Evolutionary conservation across 352 stramenopile species (phyloP).

Genomic region (Globisporangium iwayamae): DNA sequence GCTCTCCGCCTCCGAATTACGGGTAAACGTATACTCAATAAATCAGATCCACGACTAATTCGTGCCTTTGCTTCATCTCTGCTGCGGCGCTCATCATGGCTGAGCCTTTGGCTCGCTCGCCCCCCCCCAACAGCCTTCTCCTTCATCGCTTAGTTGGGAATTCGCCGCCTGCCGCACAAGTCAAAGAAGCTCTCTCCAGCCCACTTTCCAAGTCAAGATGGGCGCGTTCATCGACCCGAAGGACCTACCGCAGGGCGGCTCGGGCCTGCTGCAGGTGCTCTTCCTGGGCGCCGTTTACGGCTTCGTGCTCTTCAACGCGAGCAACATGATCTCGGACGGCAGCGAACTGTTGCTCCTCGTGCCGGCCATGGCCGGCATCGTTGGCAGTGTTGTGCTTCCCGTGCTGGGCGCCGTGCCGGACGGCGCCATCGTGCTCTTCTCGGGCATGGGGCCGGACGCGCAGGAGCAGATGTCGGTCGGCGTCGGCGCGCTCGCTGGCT

Average conservation of each 20-base stretch:
- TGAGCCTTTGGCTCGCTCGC: neutral
- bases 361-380: constrained; percentile 92
- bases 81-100: neutral
- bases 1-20: neutral
- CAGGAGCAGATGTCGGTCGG: constrained; percentile 95
- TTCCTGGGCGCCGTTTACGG: constrained; percentile 96
- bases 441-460: constrained; percentile 90
- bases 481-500: constrained; percentile 97
- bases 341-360: constrained; percentile 97
- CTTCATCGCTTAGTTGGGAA: constrained; percentile 15
- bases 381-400: constrained; percentile 96
- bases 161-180: constrained; percentile 11
- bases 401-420: constrained; percentile 97
- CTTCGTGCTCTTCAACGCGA: constrained; percentile 96
- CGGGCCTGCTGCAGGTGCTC: constrained; percentile 86
- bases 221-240: constrained; percentile 87
- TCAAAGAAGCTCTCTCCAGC: neutral
- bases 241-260: constrained; percentile 69
- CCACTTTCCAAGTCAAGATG: constrained; percentile 3
- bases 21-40: neutral
- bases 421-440: constrained; percentile 97
- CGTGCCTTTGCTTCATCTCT: neutral
- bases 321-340: constrained; percentile 98
- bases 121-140: too few species aligned
- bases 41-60: neutral